Percentiles rank a stretch among this genome's conserved stretches.
Conservation (phyloP, 805 yeast species). For the Sungouiozyma ichnusensis region DNA sequence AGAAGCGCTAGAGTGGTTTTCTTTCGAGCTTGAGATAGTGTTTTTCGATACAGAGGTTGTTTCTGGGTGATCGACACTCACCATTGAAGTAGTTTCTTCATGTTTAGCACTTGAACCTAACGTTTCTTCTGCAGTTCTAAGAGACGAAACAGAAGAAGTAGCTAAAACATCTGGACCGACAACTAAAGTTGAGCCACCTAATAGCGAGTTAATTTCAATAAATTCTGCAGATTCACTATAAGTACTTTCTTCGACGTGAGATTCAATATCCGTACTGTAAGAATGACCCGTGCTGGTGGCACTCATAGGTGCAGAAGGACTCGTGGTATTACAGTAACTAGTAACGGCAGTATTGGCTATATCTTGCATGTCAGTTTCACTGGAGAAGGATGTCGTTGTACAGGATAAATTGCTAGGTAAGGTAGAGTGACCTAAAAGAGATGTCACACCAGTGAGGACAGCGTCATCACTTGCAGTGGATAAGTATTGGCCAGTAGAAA, state of each 20-base stretch:
- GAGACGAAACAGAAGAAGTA: not conserved
- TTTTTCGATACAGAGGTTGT: not conserved
- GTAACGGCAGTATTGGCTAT: not conserved
- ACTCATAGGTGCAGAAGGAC: not conserved
- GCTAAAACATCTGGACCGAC: not conserved
- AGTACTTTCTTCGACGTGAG: not conserved
- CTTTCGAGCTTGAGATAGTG: not conserved
- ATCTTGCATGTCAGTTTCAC: not conserved
- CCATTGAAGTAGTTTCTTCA: not conserved
- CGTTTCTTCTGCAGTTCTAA: not conserved
- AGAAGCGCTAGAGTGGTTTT: not conserved
- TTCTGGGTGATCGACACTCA: not conserved
- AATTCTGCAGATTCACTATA: not conserved
- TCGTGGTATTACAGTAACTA: not conserved
- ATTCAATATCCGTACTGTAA: not conserved
- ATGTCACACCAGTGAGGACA: not conserved
- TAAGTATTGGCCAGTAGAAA: not conserved
- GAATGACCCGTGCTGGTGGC: not conserved
- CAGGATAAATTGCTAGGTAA: not conserved
- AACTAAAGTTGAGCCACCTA: not conserved
- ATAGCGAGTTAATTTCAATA: not conserved
- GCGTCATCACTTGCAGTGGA: constrained; percentile 1
- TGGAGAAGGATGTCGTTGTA: not conserved
- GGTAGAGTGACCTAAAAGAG: not conserved
- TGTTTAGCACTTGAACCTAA: not conserved